Evolutionary conservation across 2,329 filamentous ascomycete species (phyloP), one percentile per base, ranked within the genome.

Genomic region (Byssochlamys sp.): DNA sequence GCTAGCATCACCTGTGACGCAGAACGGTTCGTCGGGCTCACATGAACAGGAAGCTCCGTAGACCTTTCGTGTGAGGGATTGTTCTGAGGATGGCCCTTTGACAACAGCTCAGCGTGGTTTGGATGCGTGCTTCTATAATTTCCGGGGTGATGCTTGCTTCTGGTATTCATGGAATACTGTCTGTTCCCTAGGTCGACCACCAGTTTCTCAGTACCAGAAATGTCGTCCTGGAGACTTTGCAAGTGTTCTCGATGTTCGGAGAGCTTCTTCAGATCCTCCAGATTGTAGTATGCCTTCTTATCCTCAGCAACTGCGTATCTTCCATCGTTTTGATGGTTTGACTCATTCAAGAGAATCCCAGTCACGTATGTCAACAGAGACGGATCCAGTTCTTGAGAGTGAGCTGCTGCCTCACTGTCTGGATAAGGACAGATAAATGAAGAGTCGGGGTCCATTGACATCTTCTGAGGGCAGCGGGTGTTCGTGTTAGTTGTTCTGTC

Each of bases 221-320:
- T n/a, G 14, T n/a, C 39, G 7, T 45, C 39, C n/a, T 45, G 14
- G 2, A 45, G 9, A 6, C 4, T 9, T 54, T 35, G 10, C 55
- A 49, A 29, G 26, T 19, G 10, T 11, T 39, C 45, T 27, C n/a
- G 31, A 29, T 49, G 26, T 14, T 4, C 39, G 26, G 19, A 58
- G 12, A 60, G 52, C 7, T 25, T 31, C 48, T 55, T 51, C 57
- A 60, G 29, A 12, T 60, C 54, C 9, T 58, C 57, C 3, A 60
- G 24, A 25, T 55, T 55, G 33, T 58, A n/a, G 24, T 45, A 45
- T 2, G 19, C 14, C 19, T 24, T 45, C n/a, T 9, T 45, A n/a
- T 14, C 39, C 7, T 45, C 39, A 24, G 14, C 5, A n/a, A 19
- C 19, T n/a, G 19, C 39, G 9, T 3, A n/a, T 19, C 9, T 19